These are phyloP conservation scores for Astrocystis sublimbata DNA, from an alignment of 495 filamentous ascomycete genomes.

Conservation along the genomic window DNA sequence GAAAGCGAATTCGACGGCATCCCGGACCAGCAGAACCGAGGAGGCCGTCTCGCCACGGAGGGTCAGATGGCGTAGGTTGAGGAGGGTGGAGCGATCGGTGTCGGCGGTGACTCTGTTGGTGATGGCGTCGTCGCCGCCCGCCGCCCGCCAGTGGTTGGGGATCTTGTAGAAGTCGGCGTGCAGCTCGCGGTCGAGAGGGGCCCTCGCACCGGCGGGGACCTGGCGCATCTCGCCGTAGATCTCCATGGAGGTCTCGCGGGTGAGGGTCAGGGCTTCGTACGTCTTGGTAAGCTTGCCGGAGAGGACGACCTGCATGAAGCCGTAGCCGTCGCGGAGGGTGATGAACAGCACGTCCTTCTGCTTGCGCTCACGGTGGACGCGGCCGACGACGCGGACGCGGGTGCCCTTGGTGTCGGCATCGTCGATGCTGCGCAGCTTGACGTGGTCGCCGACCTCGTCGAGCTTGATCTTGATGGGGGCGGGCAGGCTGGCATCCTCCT, in stretches of 20 bases:
- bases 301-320: slow-evolving; percentile 85
- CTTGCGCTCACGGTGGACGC: slow-evolving; percentile 78
- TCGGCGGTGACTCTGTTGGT: slow-evolving; percentile 84
- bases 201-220: slow-evolving; percentile 75
- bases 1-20: slow-evolving; percentile 82
- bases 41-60: slow-evolving; percentile 87
- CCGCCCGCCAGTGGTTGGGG: slow-evolving; percentile 53
- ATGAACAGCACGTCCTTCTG: slow-evolving; percentile 91
- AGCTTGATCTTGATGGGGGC: slow-evolving; percentile 75
- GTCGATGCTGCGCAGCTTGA: slow-evolving; percentile 13
- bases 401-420: slow-evolving; percentile 61
- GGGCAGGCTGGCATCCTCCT: slow-evolving; percentile 78
- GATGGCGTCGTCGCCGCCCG: slow-evolving; percentile 87
- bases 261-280: slow-evolving; percentile 87
- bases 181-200: slow-evolving; percentile 85
- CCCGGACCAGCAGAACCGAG: slow-evolving; percentile 87
- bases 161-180: slow-evolving; percentile 93
- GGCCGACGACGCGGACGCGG: slow-evolving; percentile 78
- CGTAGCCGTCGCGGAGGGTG: slow-evolving; percentile 85
- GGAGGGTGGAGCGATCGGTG: slow-evolving; percentile 66
- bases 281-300: slow-evolving; percentile 82
- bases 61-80: slow-evolving; percentile 89
- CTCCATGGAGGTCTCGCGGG: slow-evolving; percentile 83
- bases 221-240: slow-evolving; percentile 87
- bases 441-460: slow-evolving; percentile 43